A percentile compares a stretch with the other conserved stretches of the same genome.
Conservation (phyloP, 2,329 filamentous ascomycete species). For the Drechslera avenae region DNA sequence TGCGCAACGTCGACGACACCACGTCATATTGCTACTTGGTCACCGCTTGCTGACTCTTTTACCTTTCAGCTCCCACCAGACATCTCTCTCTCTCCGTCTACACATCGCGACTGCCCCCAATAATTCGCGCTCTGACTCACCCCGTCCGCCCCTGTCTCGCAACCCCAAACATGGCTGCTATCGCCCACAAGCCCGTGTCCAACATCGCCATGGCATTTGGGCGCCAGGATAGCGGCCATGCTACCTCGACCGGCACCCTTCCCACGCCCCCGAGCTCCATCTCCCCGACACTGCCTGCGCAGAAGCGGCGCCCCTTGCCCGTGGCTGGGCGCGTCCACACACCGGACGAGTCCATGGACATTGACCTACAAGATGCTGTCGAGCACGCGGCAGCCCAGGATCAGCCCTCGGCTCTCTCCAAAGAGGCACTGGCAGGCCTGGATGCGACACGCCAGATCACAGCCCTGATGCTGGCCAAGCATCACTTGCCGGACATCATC, state of each 20-base stretch:
- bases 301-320: slow-evolving; percentile 68
- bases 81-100: slow-evolving; percentile 1
- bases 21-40: not conserved
- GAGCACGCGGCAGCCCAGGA: slow-evolving; percentile 57
- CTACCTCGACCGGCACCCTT: slow-evolving; percentile 56
- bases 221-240: slow-evolving; percentile 36
- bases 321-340: slow-evolving; percentile 54
- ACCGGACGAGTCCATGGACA: slow-evolving; percentile 69
- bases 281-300: slow-evolving; percentile 82
- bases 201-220: slow-evolving; percentile 50
- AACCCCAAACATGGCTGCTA: slow-evolving; percentile 44
- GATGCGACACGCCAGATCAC: slow-evolving; percentile 86
- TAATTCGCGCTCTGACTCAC: slow-evolving; percentile 32
- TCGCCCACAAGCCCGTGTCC: slow-evolving; percentile 45
- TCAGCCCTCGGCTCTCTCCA: slow-evolving; percentile 52
- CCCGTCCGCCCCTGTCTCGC: slow-evolving; percentile 30
- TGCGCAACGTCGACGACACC: not conserved
- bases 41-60: not conserved
- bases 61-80: not conserved
- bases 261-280: slow-evolving; percentile 95
- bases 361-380: slow-evolving; percentile 76
- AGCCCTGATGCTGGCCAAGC: slow-evolving; percentile 80
- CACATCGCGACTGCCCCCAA: slow-evolving; percentile 21
- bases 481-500: slow-evolving; percentile 89
- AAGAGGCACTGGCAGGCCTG: slow-evolving; percentile 58